Evolutionary conservation across 2,329 filamentous ascomycete species (phyloP).

Genomic region (Botrytis tulipae): DNA sequence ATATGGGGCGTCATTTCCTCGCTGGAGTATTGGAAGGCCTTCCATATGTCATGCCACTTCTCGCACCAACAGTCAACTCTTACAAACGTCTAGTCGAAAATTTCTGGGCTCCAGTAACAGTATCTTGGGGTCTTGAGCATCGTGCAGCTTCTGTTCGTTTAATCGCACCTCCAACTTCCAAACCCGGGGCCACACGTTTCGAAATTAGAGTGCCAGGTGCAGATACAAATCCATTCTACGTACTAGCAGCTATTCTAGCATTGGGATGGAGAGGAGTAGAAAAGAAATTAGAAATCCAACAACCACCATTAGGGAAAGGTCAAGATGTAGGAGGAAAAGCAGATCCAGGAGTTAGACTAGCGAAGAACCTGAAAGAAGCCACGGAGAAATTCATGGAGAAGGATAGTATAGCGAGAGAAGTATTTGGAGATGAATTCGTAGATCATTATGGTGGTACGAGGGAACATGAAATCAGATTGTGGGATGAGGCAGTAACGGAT

Average conservation of each 20-base stretch:
- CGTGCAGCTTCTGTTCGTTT: slow-evolving; percentile 87
- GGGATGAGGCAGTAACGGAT: slow-evolving; percentile 95
- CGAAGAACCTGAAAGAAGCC: slow-evolving; percentile 83
- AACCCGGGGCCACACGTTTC: slow-evolving; percentile 82
- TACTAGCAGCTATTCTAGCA: slow-evolving; percentile 81
- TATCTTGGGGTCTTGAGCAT: slow-evolving; percentile 95
- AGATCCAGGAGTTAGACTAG: slow-evolving; percentile 74
- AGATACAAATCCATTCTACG: slow-evolving; percentile 85
- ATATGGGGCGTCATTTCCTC: slow-evolving; percentile 88
- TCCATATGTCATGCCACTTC: slow-evolving; percentile 90
- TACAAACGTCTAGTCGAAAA: slow-evolving; percentile 99
- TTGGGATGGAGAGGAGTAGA: slow-evolving; percentile 89
- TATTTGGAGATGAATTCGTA: slow-evolving; percentile 93
- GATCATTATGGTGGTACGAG: slow-evolving; percentile 92
- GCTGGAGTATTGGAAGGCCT: slow-evolving; percentile 86
- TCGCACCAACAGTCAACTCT: slow-evolving; percentile 93
- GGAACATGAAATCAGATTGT: slow-evolving; percentile 85
- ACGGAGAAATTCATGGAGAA: slow-evolving; percentile 72
- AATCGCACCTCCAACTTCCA: slow-evolving; percentile 83
- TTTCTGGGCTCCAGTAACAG: slow-evolving; percentile 97
- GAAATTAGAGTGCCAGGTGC: slow-evolving; percentile 94
- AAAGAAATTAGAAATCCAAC: slow-evolving; percentile 81
- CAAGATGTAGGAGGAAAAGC: slow-evolving; percentile 71
- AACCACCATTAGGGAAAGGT: slow-evolving; percentile 80
- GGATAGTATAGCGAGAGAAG: slow-evolving; percentile 85